Base-by-base conservation (phyloP, 805 yeast species). In the Lipomyces sp. region DNA sequence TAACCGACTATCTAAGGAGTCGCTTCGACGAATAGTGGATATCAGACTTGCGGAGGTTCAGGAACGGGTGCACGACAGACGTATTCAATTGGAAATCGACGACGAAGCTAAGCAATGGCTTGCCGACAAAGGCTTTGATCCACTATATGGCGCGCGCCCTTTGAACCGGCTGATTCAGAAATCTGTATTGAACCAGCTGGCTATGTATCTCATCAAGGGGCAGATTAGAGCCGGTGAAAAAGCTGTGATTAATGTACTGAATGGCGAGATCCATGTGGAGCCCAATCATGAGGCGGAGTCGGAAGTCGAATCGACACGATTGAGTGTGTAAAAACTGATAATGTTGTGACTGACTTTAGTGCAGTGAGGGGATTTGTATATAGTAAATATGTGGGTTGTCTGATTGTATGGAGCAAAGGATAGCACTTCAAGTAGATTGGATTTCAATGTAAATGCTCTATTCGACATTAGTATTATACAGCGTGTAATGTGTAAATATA, bases 121-220 rank as follows among this genome's bases (percentile, higher is more conserved):
- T 50, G 87, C 94, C 3, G 87, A 88, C 35, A 82, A 89, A 71
- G 99, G 99, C 2, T 95, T 94, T 76, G 98, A 94, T 75, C 90
- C 91, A 39, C 78, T 88, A 54, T 95, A 94, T 75, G 99, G 99
- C 72, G 99, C 99, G 0, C 86, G 99, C 75, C 99, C 99, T 10
- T 83, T 95, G 77, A 94, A 95, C 81, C 85, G 99, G 73, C 83
- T 92, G 61, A 87, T 94, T 67, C 97, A 92, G 77, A 90, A 89
- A 80, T 80, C 84, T 69, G 76, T 95, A n/a, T 81, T 95, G 77
- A 93, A 93, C 76, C 97, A 98, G 32, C 83, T 95, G 85, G 96
- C 98, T 2, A 82, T 85, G 73, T 80, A 84, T 73, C 76, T 95
- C 81, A 85, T 95, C 69, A 87, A 87, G 75, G 98, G 98, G 2